Evolutionary conservation across 2,329 filamentous ascomycete species (phyloP).

Genomic region (Juglanconis sp.): DNA sequence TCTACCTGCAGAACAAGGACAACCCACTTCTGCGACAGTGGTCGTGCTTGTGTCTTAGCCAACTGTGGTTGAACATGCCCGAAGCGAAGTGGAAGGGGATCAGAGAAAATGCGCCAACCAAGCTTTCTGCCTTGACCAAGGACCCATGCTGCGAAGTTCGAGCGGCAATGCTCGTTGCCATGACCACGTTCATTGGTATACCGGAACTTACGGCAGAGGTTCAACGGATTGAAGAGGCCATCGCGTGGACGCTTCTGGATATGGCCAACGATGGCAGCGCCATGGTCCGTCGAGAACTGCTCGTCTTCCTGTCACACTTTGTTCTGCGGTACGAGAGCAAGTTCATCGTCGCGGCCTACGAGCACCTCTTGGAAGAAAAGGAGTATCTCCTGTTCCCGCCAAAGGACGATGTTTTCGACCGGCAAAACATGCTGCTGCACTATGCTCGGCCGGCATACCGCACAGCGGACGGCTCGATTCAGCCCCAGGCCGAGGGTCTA

Average conservation of each 20-base stretch:
- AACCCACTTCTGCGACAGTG: constrained; percentile 90
- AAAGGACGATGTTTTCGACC: constrained; percentile 52
- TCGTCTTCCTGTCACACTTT: constrained; percentile 92
- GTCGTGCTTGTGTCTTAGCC: constrained; percentile 92
- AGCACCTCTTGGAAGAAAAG: constrained; percentile 82
- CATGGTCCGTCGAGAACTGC: constrained; percentile 86
- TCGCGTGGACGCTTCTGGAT: constrained; percentile 83
- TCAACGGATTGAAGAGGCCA: constrained; percentile 82
- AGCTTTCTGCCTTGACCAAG: constrained; percentile 74
- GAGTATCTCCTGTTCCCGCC: constrained; percentile 60
- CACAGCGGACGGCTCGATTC: constrained; percentile 56
- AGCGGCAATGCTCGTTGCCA: constrained; percentile 86
- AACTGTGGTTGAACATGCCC: constrained; percentile 86
- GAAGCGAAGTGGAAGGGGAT: constrained; percentile 98
- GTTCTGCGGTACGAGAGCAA: constrained; percentile 87
- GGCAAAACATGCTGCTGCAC: constrained; percentile 59
- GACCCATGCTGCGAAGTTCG: constrained; percentile 91
- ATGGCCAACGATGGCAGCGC: constrained; percentile 94
- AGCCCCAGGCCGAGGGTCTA: constrained; percentile 54
- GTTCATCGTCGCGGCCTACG: constrained; percentile 86
- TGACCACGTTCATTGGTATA: constrained; percentile 92
- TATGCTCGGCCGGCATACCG: constrained; percentile 56
- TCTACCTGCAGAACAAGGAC: constrained; percentile 78
- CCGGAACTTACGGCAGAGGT: constrained; percentile 89
- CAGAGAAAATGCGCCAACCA: constrained; percentile 76